Evolutionary conservation across 306 rosid genomes (phyloP), one percentile per base, ranked within the genome.

Genomic region (Ammopiptanthus mongolicus): DNA sequence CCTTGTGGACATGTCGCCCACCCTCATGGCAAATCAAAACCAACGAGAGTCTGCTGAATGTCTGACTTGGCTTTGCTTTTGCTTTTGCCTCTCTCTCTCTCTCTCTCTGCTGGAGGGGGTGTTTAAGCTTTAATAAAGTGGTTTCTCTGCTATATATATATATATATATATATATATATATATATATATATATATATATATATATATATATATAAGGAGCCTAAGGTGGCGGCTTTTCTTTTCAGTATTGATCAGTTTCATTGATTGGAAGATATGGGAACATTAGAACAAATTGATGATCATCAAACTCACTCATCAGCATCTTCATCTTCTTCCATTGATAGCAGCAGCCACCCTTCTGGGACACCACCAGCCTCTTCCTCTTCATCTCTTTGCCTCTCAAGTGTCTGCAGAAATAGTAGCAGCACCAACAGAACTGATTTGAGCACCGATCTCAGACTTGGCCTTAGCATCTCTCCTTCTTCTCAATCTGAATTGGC

Each of bases 1-100:
- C 84, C 83, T 71, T 78, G 73, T 78, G 84, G 82, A 81, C 87
- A 69, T 86, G 90, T 83, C 69, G 81, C 84, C 90, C 87, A 83
- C 87, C 86, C 84, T 74, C 82, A 78, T 3, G 77, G 86, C 87
- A 86, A 83, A 83, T 81, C 86, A 83, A 75, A 85, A 80, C 87
- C 68, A 34, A 39, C 17, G 13, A 71, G 73, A 60, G 31, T 73
- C 42, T 70, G 42, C 79, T 53, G 18, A 69, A 33, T 74, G 19
- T 74, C 83, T 81, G 52, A 61, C 78, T 65, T 76, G 59, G 57
- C 83, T 58, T 76, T 63, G 58, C 69, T 60, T 72, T 51, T 71
- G 58, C 48, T 36, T 47, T 51, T 46, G 37, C 8, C 18, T 53
- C 42, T 28, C 65, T 65, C 21, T 22, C 21, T 50, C 36, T 14